phyloP scores from a whole-genome alignment of 768 basidiomycete species.

The Suillus placidus region DNA sequence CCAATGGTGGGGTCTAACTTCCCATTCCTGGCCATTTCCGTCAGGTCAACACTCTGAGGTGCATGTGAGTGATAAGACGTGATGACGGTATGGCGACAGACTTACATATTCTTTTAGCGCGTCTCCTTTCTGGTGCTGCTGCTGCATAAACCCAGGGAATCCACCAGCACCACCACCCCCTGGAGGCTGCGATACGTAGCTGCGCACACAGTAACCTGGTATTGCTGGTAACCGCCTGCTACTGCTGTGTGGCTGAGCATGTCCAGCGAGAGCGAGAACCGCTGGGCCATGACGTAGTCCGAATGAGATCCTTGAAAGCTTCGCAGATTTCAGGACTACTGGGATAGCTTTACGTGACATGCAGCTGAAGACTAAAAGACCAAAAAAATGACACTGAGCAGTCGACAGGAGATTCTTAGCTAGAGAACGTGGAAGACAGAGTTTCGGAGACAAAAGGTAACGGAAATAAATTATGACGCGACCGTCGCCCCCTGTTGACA shows the following conservation, averaged over 20 bases:
- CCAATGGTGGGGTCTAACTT: constrained; percentile 93
- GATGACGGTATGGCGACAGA: constrained; percentile 35
- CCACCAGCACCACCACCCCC: constrained; percentile 47
- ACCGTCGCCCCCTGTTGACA: background rate
- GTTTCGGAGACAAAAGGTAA: background rate
- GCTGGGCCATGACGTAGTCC: constrained; percentile 22
- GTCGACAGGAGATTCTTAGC: background rate
- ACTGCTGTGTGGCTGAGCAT: background rate
- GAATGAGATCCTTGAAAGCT: constrained; percentile 20
- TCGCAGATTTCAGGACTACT: constrained; percentile 6
- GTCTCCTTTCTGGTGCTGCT: constrained; percentile 78
- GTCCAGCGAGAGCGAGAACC: constrained; percentile 15
- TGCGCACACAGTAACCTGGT: constrained; percentile 24
- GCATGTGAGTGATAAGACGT: background rate
- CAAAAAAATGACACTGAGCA: background rate
- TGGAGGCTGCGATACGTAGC: constrained; percentile 54
- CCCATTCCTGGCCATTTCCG: constrained; percentile 79
- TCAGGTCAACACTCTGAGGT: constrained; percentile 76
- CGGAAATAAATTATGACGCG: background rate
- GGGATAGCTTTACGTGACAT: background rate
- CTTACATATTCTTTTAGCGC: constrained; percentile 79
- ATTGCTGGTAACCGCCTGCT: background rate
- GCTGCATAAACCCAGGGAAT: constrained; percentile 62
- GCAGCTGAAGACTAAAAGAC: background rate
- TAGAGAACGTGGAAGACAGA: background rate